These are phyloP conservation scores for Glutinoglossum americanum DNA, from an alignment of 495 filamentous ascomycete species.

Conservation along the genomic window DNA sequence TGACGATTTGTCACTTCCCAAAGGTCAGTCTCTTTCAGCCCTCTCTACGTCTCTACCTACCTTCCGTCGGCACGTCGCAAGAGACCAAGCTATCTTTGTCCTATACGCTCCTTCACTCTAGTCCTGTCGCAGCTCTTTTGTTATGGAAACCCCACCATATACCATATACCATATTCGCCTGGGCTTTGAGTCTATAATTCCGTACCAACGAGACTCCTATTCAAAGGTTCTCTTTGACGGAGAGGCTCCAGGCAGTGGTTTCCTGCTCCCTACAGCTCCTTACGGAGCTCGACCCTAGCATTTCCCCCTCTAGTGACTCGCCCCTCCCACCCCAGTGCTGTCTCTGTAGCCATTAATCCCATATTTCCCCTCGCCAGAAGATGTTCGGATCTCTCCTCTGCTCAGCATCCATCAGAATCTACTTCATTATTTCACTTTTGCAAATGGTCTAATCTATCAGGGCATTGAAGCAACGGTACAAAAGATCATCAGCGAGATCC, in stretches of 20 bases:
- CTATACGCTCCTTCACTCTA: not conserved
- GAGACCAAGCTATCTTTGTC: not conserved
- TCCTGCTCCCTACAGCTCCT: not conserved
- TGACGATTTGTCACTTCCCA: slow-evolving; percentile 88
- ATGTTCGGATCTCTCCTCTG: no score
- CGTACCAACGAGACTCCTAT: not conserved
- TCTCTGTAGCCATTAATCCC: no score
- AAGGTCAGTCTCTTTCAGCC: slow-evolving; percentile 34
- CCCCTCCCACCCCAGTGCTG: no score
- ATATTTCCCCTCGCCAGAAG: no score
- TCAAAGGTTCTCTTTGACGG: not conserved
- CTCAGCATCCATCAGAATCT: no score
- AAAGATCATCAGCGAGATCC: slow-evolving; percentile 91
- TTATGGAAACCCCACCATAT: no score
- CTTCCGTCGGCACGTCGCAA: not conserved
- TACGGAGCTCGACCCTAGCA: not conserved
- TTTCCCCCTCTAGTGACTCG: no score
- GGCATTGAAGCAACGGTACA: slow-evolving; percentile 61
- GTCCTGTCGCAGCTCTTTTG: not conserved
- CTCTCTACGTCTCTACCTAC: not conserved
- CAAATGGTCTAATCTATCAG: not conserved
- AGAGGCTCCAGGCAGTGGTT: not conserved
- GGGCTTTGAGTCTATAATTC: no score
- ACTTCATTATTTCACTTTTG: no score
- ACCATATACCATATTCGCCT: no score